Evolutionary conservation across 306 rosid species (phyloP), one percentile per base, ranked within the genome.

Genomic region (Quillaja saponaria): DNA sequence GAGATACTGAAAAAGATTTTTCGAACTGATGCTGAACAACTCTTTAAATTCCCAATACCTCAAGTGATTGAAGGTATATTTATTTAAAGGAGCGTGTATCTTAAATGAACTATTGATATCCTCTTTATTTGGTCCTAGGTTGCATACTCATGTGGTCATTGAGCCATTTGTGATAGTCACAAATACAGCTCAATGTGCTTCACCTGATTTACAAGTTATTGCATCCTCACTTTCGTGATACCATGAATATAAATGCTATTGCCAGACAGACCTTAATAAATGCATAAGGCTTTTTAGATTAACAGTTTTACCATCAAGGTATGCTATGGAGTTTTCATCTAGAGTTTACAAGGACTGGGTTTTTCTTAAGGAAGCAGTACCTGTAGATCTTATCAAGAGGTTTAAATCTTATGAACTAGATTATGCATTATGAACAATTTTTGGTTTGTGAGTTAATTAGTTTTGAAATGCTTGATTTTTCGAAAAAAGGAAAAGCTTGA

Each of bases 121-220:
- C 15, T 37, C 16, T 8, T 11, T 55, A 17, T 15, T 56, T 37
- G 55, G 8, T 64, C 49, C 10, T 77, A 85, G 92, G 92, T 54
- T 89, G 64, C 77, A 86, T 54, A 89, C 96, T 59, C 96, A 89
- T 33, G 90, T 90, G n/a, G 88, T 67, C 56, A 80, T 85, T 71
- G 95, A 87, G 61, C 95, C 95, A 16, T 83, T 77, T 41, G n/a
- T 77, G 58, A 77, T 77, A 10, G 77, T 74, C 49, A 77, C 81
- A 21, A 71, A 71, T 31, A 77, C 71, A 77, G 10, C 77, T 71
- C 8, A 77, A 77, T 66, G 77, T 56, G 35, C 71, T 77, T 61
- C 81, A 77, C 37, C 81, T 77, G 10, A 8, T 77, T 21, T 37
- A 77, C 49, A 77, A 76, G 28, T 74, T 77, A 48, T 39, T 77